Evolutionary conservation across 768 basidiomycete genomes (phyloP).

Genomic region (Clathrus columnatus): DNA sequence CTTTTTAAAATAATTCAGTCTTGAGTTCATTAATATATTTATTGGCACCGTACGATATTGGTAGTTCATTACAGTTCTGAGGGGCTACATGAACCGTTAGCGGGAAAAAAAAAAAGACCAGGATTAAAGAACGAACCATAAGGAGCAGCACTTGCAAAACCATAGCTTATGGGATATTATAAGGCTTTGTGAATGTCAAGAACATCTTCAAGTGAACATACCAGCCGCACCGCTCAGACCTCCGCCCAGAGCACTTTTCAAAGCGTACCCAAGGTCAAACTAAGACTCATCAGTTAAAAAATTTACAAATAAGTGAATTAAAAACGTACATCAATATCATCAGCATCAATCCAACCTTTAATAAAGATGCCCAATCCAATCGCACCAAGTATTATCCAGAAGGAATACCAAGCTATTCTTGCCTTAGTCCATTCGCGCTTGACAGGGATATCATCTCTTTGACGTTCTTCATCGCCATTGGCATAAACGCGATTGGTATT

Average conservation of each 20-base stretch:
- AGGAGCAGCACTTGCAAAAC: conserved; percentile 84
- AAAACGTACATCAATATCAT: conserved; percentile 51
- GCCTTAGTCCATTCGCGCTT: conserved; percentile 1
- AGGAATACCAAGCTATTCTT: conserved; percentile 22
- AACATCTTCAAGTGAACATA: conserved; percentile 19
- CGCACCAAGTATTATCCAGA: conserved; percentile 28
- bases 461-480: not conserved
- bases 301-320: not conserved
- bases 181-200: conserved; percentile 8
- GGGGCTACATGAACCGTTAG: conserved; percentile 41
- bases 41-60: conserved; percentile 51
- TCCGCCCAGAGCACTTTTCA: conserved; percentile 81
- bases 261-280: conserved; percentile 73
- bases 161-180: conserved; percentile 56
- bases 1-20: conserved; percentile 9
- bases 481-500: not conserved
- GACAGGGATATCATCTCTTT: not conserved
- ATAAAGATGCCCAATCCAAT: conserved; percentile 44
- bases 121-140: conserved; percentile 39
- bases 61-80: conserved; percentile 98
- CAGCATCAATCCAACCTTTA: conserved; percentile 63
- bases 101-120: not conserved
- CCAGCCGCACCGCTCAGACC: conserved; percentile 85
- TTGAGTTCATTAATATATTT: not conserved
- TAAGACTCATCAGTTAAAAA: conserved; percentile 23